Conservation (phyloP, 192 early-diverging fungal genomes). For the Neocallimastix lanati region DNA sequence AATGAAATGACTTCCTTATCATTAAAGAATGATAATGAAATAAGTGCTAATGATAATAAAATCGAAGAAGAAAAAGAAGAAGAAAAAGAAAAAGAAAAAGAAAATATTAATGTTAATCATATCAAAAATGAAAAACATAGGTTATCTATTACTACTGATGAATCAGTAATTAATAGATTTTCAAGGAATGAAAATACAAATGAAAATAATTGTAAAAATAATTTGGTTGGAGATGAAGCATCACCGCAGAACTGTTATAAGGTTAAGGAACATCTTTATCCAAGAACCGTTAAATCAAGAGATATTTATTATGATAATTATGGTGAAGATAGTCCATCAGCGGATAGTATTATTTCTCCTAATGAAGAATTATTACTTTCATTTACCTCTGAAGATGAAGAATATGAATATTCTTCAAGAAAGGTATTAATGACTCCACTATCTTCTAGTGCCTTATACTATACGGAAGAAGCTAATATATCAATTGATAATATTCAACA, state of each 20-base stretch:
- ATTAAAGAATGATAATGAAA: not conserved
- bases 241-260: no score
- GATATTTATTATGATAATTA: not conserved
- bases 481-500: no score
- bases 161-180: not conserved
- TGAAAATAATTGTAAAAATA: no score
- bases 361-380: not conserved
- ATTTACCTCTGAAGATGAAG: not conserved
- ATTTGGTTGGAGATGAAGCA: no score
- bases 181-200: not conserved
- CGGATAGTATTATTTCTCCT: not conserved
- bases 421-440: not conserved
- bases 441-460: not conserved
- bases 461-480: no score
- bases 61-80: not conserved
- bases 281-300: not conserved
- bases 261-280: not conserved
- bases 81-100: not conserved
- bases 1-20: no score
- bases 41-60: no score
- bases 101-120: not conserved
- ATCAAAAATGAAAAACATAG: not conserved
- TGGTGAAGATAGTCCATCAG: not conserved
- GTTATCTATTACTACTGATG: not conserved
- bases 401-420: not conserved